Evolutionary conservation across 805 yeast genomes (phyloP).

Genomic region (Yarrowia divulgata): DNA sequence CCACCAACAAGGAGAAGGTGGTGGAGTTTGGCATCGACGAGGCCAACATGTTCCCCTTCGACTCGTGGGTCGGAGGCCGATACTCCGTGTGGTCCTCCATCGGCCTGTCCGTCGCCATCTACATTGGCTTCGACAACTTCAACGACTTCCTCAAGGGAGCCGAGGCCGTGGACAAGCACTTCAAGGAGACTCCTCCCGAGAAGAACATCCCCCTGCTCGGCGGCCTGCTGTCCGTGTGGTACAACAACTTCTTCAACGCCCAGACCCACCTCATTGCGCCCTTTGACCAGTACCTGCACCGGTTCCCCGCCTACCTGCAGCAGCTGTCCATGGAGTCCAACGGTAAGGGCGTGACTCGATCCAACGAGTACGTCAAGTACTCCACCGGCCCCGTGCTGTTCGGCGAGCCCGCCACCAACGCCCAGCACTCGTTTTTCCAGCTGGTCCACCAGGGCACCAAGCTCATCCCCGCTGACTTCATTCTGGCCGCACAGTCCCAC

Average conservation of each 20-base stretch:
- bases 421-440: conserved; percentile 99
- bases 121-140: conserved; percentile 95
- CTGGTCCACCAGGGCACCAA: conserved; percentile 99
- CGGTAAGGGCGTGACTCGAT: conserved; percentile 97
- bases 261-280: conserved; percentile 99
- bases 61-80: conserved; percentile 99
- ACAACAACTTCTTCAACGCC: conserved; percentile 97
- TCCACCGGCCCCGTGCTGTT: conserved; percentile 95
- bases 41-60: conserved; percentile 97
- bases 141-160: conserved; percentile 95
- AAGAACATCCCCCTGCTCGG: conserved; percentile 92
- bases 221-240: conserved; percentile 95
- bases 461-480: conserved; percentile 95
- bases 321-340: conserved; percentile 99
- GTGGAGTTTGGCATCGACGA: conserved; percentile 96
- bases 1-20: conserved; percentile 92
- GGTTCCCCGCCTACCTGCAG: conserved; percentile 99
- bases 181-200: conserved; percentile 81
- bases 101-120: conserved; percentile 93
- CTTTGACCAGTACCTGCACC: conserved; percentile 96
- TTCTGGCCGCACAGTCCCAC: conserved; percentile 96
- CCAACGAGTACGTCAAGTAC: conserved; percentile 87
- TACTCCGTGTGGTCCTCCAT: conserved; percentile 99
- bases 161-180: conserved; percentile 95
- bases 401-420: conserved; percentile 99